Percentiles rank a stretch among this genome's conserved stretches.
Evolutionary conservation across 495 filamentous ascomycete species (phyloP).

Genomic region (Lasiosphaeriaceae sp.): DNA sequence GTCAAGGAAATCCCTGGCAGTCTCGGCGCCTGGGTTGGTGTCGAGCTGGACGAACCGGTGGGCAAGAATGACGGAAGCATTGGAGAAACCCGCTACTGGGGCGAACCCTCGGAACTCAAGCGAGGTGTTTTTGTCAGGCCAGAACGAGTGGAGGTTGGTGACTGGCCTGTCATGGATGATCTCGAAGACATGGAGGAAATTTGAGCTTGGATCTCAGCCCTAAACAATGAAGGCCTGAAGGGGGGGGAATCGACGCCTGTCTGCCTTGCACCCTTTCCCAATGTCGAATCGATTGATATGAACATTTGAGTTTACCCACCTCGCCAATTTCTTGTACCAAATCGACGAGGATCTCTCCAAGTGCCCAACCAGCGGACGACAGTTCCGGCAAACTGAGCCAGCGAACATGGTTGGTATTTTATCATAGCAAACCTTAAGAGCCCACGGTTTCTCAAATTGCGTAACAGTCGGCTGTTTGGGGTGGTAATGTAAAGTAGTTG

Average conservation of each 20-base stretch:
- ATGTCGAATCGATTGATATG: not conserved
- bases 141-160: constrained; percentile 83
- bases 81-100: constrained; percentile 74
- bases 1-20: constrained; percentile 75
- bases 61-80: constrained; percentile 90
- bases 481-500: too few species aligned
- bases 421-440: too few species aligned
- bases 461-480: too few species aligned
- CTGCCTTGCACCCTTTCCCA: not conserved
- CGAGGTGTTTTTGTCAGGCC: constrained; percentile 84
- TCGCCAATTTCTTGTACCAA: too few species aligned
- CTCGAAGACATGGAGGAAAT: constrained; percentile 88
- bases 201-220: constrained; percentile 35
- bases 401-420: too few species aligned
- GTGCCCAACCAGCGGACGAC: too few species aligned
- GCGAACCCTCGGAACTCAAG: constrained; percentile 55
- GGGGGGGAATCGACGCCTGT: too few species aligned
- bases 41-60: constrained; percentile 79
- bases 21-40: constrained; percentile 75
- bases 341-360: too few species aligned
- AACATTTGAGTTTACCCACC: too few species aligned
- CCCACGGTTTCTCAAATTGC: too few species aligned
- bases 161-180: constrained; percentile 72
- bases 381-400: too few species aligned
- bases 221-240: too few species aligned